phyloP scores from a whole-genome alignment of 2,329 filamentous ascomycete genomes.

The Exophiala aquamarina region DNA sequence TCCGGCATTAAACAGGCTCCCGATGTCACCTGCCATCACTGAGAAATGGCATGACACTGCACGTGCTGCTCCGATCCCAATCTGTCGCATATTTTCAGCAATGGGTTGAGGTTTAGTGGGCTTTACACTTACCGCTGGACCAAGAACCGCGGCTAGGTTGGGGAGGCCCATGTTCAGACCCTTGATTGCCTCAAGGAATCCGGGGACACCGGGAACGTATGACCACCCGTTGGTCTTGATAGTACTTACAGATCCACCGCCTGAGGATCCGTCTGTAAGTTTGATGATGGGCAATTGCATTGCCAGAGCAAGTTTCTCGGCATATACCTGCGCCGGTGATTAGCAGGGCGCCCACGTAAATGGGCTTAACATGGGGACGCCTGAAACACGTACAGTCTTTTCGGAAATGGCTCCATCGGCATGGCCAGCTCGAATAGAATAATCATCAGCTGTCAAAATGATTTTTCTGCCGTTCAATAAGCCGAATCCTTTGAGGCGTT shows the following conservation, averaged over 20 bases:
- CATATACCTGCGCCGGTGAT: conserved; percentile 38
- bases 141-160: conserved; percentile 63
- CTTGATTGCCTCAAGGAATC: conserved; percentile 39
- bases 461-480: conserved; percentile 36
- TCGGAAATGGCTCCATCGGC: conserved; percentile 60
- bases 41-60: conserved; percentile 64
- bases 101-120: too few species aligned
- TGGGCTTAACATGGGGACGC: too few species aligned
- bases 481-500: conserved; percentile 34
- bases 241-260: conserved; percentile 49
- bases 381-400: conserved; percentile 46
- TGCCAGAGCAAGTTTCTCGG: conserved; percentile 62
- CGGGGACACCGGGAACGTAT: conserved; percentile 60
- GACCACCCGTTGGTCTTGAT: conserved; percentile 49
- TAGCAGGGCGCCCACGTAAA: too few species aligned
- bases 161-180: conserved; percentile 61
- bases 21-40: conserved; percentile 65
- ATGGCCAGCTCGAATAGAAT: conserved; percentile 62
- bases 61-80: conserved; percentile 61
- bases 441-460: conserved; percentile 65
- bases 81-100: conserved; percentile 10
- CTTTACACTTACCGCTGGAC: conserved; percentile 46
- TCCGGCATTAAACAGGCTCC: conserved; percentile 63
- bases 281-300: conserved; percentile 66
- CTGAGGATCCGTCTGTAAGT: conserved; percentile 63